A percentile compares a stretch with the other conserved stretches of the same genome.
Evolutionary conservation across 176 grass and related monocot species (phyloP).

Genomic region (Puccinellia tenuiflora): DNA sequence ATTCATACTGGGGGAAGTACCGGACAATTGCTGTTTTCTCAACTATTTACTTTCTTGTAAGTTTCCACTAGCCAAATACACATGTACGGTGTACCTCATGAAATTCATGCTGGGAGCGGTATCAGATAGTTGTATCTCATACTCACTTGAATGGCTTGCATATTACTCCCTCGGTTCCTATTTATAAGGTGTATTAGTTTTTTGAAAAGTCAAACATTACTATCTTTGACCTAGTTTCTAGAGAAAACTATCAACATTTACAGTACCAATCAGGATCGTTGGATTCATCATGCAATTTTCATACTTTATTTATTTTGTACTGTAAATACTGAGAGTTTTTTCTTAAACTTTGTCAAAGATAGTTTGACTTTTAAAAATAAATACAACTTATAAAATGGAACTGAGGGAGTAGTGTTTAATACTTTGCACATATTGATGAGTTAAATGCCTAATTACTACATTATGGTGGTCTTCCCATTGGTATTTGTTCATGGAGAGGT

Average conservation of each 20-base stretch:
- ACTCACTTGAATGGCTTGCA: not conserved
- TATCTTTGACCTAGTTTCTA: too few relatives aligned
- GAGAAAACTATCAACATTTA: too few relatives aligned
- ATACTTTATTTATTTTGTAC: too few relatives aligned
- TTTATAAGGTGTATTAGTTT: too few relatives aligned
- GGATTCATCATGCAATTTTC: too few relatives aligned
- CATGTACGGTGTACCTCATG: not conserved
- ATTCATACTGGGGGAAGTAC: conserved; percentile 76
- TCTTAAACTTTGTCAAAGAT: too few relatives aligned
- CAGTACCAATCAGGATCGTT: too few relatives aligned
- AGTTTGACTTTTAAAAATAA: too few relatives aligned
- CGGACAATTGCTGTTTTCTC: conserved; percentile 66
- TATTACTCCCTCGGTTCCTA: not conserved
- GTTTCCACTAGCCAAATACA: conserved; percentile 12
- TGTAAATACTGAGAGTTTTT: too few relatives aligned
- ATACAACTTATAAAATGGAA: too few relatives aligned
- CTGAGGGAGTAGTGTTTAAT: not conserved
- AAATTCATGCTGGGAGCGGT: not conserved
- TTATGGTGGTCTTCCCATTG: not conserved
- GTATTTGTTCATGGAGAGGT: not conserved
- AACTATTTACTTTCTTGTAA: conserved; percentile 75
- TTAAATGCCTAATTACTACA: not conserved
- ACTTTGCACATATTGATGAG: not conserved
- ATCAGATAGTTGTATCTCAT: not conserved
- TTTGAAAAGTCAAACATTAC: too few relatives aligned